Evolutionary conservation across 306 rosid species (phyloP).

Genomic region (Rosa chinensis): DNA sequence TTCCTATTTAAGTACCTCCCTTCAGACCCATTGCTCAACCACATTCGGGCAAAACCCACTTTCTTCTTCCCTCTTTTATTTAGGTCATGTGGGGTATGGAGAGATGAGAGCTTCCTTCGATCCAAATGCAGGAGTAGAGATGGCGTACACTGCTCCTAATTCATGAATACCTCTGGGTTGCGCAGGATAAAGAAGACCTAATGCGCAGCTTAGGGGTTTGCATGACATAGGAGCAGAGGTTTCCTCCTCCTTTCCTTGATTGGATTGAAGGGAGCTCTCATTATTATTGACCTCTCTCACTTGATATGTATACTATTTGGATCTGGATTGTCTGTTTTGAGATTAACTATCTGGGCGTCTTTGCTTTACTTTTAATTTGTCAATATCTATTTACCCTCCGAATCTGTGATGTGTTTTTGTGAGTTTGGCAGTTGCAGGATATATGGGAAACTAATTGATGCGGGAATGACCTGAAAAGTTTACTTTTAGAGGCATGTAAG

Average conservation of each 20-base stretch:
- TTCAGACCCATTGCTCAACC: background rate
- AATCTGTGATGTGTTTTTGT: background rate
- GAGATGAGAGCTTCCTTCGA: conserved; percentile 38
- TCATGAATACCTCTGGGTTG: conserved; percentile 45
- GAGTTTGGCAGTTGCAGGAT: background rate
- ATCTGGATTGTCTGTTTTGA: background rate
- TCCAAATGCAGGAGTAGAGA: conserved; percentile 32
- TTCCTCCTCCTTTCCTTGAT: conserved; percentile 34
- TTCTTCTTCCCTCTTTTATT: background rate
- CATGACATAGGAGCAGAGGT: conserved; percentile 45
- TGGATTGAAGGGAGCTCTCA: conserved; percentile 55
- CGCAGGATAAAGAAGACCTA: conserved; percentile 6
- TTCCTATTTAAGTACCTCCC: conserved; percentile 12
- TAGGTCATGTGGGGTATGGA: background rate
- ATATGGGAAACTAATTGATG: background rate
- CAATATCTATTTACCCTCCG: background rate
- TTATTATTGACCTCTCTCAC: background rate
- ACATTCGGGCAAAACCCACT: background rate
- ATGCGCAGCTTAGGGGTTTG: conserved; percentile 38
- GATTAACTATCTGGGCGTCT: background rate
- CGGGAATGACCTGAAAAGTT: background rate
- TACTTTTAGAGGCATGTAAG: background rate
- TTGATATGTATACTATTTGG: background rate
- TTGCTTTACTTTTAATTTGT: background rate
- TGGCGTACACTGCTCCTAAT: conserved; percentile 32